Base-by-base conservation (phyloP, 164 flowering plant species). In the Tetrastigma voinierianum region DNA sequence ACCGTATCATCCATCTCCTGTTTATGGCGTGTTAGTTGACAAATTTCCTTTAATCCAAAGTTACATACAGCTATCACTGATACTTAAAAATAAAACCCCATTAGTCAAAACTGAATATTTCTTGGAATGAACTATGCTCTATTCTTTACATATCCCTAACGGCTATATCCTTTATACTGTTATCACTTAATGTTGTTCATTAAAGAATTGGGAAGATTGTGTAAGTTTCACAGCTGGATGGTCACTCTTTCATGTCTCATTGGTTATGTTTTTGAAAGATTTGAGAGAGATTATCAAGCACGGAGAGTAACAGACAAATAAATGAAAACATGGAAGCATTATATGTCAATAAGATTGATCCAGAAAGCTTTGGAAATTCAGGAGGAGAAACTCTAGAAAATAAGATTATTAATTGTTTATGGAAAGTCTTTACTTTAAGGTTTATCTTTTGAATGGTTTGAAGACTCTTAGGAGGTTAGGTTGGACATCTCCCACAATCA, bases 401-500 rank as follows among this genome's bases (percentile, higher is more conserved):
- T 32, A 7, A n/a, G n/a, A n/a, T n/a, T n/a, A n/a, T n/a, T n/a
- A n/a, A n/a, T n/a, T n/a, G n/a, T n/a, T n/a, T n/a, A n/a, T n/a
- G n/a, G n/a, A n/a, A n/a, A n/a, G n/a, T n/a, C n/a, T n/a, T n/a
- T n/a, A n/a, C n/a, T n/a, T n/a, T n/a, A n/a, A n/a, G n/a, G n/a
- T n/a, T n/a, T n/a, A 84, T 68, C 62, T 51, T 45, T 66, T 82
- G 59, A 68, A 65, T 16, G 88, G 58, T 51, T 24, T 84, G 75
- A 78, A 70, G 66, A 55, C 69, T 53, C 78, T 81, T 12, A 67
- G 20, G 64, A 72, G 57, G 45, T 57, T 84, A 72, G 57, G 45
- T 57, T 84, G 59, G 78, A 84, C 71, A 72, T 81, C 25, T 81
- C 80, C 14, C 68, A 74, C 44, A 81, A 79, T 70, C 47, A 63